These are phyloP conservation scores for Fusarium pininemorale DNA, from an alignment of 2,329 filamentous ascomycete species.

Conservation along the genomic window DNA sequence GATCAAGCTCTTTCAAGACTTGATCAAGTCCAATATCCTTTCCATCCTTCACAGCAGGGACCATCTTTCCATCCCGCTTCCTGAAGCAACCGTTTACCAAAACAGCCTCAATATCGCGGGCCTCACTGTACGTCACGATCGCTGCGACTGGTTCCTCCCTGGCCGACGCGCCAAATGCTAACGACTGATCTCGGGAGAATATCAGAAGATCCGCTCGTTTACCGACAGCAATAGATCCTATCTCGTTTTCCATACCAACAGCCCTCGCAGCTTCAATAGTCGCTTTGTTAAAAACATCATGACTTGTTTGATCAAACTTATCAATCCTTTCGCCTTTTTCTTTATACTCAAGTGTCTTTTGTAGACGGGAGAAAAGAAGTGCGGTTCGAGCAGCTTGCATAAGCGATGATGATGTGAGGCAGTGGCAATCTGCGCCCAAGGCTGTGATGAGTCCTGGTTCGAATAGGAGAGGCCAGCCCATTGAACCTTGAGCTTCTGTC, in stretches of 20 bases:
- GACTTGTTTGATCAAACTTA: neutral
- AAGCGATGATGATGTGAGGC: neutral
- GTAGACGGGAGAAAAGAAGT: accelerated
- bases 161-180: neutral
- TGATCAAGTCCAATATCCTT: neutral
- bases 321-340: neutral
- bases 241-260: neutral
- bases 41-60: neutral
- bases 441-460: neutral
- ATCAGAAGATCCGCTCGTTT: neutral
- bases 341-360: neutral
- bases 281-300: neutral
- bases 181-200: neutral
- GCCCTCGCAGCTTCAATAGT: neutral
- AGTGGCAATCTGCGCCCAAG: neutral
- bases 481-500: neutral
- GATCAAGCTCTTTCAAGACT: neutral
- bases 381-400: neutral
- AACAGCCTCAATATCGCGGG: neutral
- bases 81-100: neutral
- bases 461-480: neutral
- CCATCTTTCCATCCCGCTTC: neutral
- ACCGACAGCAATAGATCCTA: neutral
- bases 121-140: neutral
- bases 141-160: neutral